phyloP scores from a whole-genome alignment of 1,139 yeast species.

The Yamadazyma kanchanaburiensis region DNA sequence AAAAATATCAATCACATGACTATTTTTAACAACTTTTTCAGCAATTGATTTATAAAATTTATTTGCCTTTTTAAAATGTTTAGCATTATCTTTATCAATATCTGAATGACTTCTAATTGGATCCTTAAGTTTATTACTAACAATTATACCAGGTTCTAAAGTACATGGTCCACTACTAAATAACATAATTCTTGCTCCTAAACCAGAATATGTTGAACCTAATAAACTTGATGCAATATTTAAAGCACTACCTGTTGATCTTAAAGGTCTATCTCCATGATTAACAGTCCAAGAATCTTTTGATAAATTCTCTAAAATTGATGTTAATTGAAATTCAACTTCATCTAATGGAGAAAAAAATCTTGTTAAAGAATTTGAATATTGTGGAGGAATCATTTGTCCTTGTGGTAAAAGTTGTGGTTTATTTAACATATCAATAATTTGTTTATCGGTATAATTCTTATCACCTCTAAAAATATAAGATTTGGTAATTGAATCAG shows the following conservation, averaged over 20 bases:
- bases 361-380: slow-evolving; percentile 54
- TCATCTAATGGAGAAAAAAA: slow-evolving; percentile 84
- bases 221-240: slow-evolving; percentile 79
- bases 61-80: slow-evolving; percentile 87
- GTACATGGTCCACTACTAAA: slow-evolving; percentile 97
- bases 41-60: slow-evolving; percentile 82
- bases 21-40: slow-evolving; percentile 63
- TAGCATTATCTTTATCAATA: slow-evolving; percentile 73
- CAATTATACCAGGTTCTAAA: slow-evolving; percentile 92
- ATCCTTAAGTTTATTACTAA: slow-evolving; percentile 86
- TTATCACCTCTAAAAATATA: slow-evolving; percentile 92
- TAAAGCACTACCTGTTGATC: slow-evolving; percentile 93
- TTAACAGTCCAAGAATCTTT: slow-evolving; percentile 93
- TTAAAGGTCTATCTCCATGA: slow-evolving; percentile 80
- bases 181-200: slow-evolving; percentile 86
- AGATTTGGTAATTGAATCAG: slow-evolving; percentile 71
- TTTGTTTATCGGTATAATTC: slow-evolving; percentile 75
- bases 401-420: slow-evolving; percentile 29
- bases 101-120: slow-evolving; percentile 97
- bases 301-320: slow-evolving; percentile 72
- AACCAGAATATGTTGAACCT: slow-evolving; percentile 83
- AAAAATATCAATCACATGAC: slow-evolving; percentile 88
- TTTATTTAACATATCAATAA: slow-evolving; percentile 68
- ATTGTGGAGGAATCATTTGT: slow-evolving; percentile 10
- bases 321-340: slow-evolving; percentile 83